Percentiles rank a stretch among this genome's conserved stretches.
These are phyloP conservation scores for Monoraphidium neglectum DNA, from an alignment of 139 green algal genomes.

Conservation along the genomic window DNA sequence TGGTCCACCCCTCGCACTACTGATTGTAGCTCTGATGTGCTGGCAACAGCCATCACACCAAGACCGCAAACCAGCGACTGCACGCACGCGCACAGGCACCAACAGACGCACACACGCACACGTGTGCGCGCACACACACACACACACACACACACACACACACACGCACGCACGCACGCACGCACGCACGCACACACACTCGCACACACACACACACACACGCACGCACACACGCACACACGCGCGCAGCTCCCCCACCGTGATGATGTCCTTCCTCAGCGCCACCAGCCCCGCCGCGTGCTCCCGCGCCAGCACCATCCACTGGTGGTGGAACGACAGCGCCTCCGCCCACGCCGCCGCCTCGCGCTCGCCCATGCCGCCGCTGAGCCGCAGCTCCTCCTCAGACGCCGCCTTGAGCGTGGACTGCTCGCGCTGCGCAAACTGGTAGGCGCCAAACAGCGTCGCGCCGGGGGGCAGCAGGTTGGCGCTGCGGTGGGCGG, in stretches of 20 bases:
- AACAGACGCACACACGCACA: no score
- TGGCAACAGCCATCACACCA: no score
- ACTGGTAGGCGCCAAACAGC: constrained; percentile 35
- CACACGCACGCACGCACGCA: no score
- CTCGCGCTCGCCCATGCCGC: not conserved
- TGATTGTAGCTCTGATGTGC: no score
- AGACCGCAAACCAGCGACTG: no score
- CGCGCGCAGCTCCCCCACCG: not conserved
- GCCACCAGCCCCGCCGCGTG: constrained; percentile 25
- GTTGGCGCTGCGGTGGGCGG: constrained; percentile 4
- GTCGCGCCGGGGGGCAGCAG: constrained; percentile 26
- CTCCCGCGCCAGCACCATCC: constrained; percentile 33
- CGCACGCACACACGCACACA: no score
- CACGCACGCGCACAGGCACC: no score
- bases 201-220: no score
- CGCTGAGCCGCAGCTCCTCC: constrained; percentile 10
- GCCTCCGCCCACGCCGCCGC: constrained; percentile 11
- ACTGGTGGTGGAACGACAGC: constrained; percentile 37
- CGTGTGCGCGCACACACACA: no score
- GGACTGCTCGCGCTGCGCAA: constrained; percentile 6
- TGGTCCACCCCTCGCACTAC: no score
- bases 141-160: no score
- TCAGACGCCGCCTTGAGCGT: constrained; percentile 6
- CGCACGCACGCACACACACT: no score
- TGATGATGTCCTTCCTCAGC: constrained; percentile 11